A percentile compares a stretch with the other conserved stretches of the same genome.
These are phyloP conservation scores for Phytophthora ohioensis DNA, from an alignment of 352 stramenopile genomes.

Conservation along the genomic window DNA sequence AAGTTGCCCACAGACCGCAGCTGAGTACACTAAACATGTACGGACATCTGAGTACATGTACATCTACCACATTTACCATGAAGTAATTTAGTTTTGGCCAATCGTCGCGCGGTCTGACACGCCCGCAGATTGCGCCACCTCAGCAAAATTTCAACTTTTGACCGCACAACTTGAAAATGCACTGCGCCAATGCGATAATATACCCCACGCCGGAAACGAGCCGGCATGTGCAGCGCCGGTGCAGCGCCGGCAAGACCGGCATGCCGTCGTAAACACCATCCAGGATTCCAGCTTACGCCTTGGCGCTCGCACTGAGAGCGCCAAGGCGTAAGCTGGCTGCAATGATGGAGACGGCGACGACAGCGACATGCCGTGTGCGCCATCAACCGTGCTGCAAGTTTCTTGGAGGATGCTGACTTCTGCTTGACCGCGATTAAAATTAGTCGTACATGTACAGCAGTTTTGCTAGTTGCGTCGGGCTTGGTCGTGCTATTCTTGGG, in stretches of 20 bases:
- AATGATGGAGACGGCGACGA: neutral
- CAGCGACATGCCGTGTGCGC: constrained; percentile 10
- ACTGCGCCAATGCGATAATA: neutral
- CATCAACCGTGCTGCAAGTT: neutral
- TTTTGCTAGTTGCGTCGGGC: no score
- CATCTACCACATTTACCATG: no score
- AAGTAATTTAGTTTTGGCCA: constrained; percentile 8
- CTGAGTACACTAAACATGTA: no score
- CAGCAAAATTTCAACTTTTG: constrained; percentile 30
- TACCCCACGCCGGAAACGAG: neutral
- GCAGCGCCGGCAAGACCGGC: neutral
- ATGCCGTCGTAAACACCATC: constrained; percentile 15
- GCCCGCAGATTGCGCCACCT: constrained; percentile 22
- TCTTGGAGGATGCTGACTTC: no score
- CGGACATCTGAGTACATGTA: no score
- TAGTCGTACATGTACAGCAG: neutral
- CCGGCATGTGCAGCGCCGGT: neutral
- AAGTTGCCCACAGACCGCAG: no score
- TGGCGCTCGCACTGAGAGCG: neutral
- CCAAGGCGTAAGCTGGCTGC: neutral
- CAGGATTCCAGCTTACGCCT: neutral
- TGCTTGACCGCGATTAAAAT: neutral
- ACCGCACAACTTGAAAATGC: constrained; percentile 23
- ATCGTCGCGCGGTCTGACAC: constrained; percentile 23
- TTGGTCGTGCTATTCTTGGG: no score